These are phyloP conservation scores for Solanum habrochaites DNA, from an alignment of 257 asterid species.

Conservation along the genomic window DNA sequence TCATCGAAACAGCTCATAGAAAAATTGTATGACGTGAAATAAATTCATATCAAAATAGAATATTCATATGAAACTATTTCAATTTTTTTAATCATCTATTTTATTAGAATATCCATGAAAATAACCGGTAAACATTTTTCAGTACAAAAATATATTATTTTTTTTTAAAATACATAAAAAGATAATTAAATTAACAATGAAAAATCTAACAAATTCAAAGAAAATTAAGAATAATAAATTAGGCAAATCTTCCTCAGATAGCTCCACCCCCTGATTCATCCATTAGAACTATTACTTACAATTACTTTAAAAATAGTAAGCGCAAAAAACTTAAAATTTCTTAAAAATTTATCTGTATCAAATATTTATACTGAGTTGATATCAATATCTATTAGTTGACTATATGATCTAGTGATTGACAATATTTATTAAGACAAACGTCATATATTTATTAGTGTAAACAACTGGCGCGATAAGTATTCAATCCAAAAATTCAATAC, in stretches of 20 bases:
- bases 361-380: not conserved
- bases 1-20: not conserved
- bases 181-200: not conserved
- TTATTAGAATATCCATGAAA: no score
- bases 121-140: not conserved
- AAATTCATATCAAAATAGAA: no score
- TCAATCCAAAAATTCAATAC: not conserved
- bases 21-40: no score
- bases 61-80: no score
- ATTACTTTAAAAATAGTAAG: not conserved
- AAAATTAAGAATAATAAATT: not conserved
- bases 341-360: no score
- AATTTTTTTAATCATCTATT: not conserved
- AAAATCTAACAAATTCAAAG: not conserved
- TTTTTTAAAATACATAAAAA: not conserved
- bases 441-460: not conserved
- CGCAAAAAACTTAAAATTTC: no score
- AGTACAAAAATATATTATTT: no score
- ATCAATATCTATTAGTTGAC: not conserved
- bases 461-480: not conserved
- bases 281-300: not conserved
- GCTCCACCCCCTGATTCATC: not conserved
- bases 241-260: not conserved
- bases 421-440: not conserved
- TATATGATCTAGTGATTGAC: not conserved